Conservation (phyloP, 2,329 filamentous ascomycete species). For the Ophioceras dolichostomum region DNA sequence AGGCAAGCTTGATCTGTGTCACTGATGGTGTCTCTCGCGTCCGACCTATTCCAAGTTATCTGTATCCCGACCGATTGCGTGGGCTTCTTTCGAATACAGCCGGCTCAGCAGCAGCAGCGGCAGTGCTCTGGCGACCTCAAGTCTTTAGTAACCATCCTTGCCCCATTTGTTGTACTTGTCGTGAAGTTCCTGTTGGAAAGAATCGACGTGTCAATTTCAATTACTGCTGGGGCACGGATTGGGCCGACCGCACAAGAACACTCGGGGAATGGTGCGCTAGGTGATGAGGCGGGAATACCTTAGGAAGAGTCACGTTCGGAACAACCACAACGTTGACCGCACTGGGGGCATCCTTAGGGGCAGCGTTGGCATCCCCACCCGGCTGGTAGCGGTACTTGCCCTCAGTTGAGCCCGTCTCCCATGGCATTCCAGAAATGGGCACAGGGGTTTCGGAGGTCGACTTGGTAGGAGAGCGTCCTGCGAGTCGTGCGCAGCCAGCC, state of each 20-base stretch:
- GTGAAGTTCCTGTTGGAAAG: conserved; percentile 58
- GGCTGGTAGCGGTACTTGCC: conserved; percentile 74
- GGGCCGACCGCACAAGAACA: conserved; percentile 13
- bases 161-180: conserved; percentile 99
- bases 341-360: conserved; percentile 81
- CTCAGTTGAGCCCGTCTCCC: conserved; percentile 57
- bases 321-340: conserved; percentile 92
- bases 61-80: too few relatives aligned
- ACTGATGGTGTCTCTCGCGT: too few relatives aligned
- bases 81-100: background rate
- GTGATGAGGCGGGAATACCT: conserved; percentile 53
- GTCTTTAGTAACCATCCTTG: conserved; percentile 81
- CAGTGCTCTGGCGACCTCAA: background rate
- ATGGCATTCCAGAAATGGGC: conserved; percentile 76
- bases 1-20: too few relatives aligned
- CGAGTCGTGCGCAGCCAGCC: too few relatives aligned
- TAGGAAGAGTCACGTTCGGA: conserved; percentile 85
- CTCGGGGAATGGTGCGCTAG: too few relatives aligned
- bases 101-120: background rate
- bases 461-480: conserved; percentile 75
- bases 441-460: conserved; percentile 72
- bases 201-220: background rate
- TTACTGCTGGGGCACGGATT: background rate
- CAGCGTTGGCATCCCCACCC: conserved; percentile 63
- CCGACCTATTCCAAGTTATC: too few relatives aligned